Evolutionary conservation across 208 protist species (phyloP), one percentile per base, ranked within the genome.

Genomic region (Leishmania turanica): DNA sequence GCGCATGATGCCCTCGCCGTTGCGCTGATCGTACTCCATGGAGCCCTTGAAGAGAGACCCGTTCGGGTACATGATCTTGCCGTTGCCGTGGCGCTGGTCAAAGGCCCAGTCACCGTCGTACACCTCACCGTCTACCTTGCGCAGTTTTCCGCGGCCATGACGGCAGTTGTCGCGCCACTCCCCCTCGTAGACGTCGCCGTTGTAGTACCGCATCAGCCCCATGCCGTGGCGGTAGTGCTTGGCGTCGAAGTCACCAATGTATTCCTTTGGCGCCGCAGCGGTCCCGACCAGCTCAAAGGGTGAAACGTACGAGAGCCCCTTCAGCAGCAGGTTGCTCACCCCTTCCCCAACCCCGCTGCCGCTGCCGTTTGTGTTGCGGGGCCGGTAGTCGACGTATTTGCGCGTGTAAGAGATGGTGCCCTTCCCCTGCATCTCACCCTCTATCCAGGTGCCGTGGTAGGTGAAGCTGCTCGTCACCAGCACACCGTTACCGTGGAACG

Each of bases 171-270:
- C 72, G n/a, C 69, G 58, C 88, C 92, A 97, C 19, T 93, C 78
- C 2, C 96, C 96, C 51, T 96, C 88, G 82, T 98, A 98, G 7
- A 89, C 85, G 78, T 97, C 91, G 7, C 93, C 91, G 79, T 96
- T 96, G 69, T 82, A 86, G 83, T 94, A 97, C 0, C 62, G 74
- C 91, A 97, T 90, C 42, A 91, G 47, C 4, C 95, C 94, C 42
- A 77, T 54, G 8, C 95, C 95, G 78, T 98, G 93, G 1, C 94
- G 90, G 11, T 89, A 85, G 42, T 92, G 83, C 15, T 64, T 80
- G 17, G 80, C 69, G 75, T 93, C 79, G 77, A 97, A 92, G 17
- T 91, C 89, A n/a, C 94, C 94, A 45, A 82, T 82, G 80, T 97
- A 97, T 78, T 96, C 92, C 31, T 90, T 84, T 7, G 92, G 93